phyloP scores from a whole-genome alignment of 352 stramenopile genomes.

The Thalassiosira mediterranea region DNA sequence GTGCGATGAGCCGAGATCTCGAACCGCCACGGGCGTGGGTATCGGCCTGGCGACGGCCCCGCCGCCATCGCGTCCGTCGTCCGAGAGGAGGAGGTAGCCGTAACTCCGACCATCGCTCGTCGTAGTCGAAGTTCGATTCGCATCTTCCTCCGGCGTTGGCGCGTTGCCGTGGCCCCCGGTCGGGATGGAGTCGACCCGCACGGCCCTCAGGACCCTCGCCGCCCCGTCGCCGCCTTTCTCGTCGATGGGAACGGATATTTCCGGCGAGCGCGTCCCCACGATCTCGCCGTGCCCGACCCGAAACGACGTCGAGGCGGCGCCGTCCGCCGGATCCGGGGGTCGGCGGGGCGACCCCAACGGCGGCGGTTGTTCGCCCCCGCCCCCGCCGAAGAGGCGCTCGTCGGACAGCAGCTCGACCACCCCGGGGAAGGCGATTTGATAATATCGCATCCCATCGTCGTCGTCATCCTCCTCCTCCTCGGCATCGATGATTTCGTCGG shows the following conservation, averaged over 20 bases:
- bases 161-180: slow-evolving; percentile 71
- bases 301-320: too few relatives aligned
- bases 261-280: slow-evolving; percentile 41
- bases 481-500: background rate
- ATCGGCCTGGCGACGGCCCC: background rate
- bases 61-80: background rate
- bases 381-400: background rate
- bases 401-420: slow-evolving; percentile 63
- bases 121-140: too few relatives aligned
- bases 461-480: background rate
- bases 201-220: slow-evolving; percentile 22
- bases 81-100: background rate
- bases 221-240: background rate
- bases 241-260: slow-evolving; percentile 33
- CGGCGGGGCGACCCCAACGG: background rate
- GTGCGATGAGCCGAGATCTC: background rate
- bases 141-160: background rate
- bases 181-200: slow-evolving; percentile 72
- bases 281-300: slow-evolving; percentile 74
- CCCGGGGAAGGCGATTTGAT: slow-evolving; percentile 68
- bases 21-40: background rate
- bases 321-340: too few relatives aligned
- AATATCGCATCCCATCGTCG: slow-evolving; percentile 49
- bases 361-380: background rate
- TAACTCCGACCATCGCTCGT: background rate